Percentiles rank a stretch among this genome's conserved stretches.
phyloP scores from a whole-genome alignment of 176 grass and related monocot genomes.

The Phragmites australis region DNA sequence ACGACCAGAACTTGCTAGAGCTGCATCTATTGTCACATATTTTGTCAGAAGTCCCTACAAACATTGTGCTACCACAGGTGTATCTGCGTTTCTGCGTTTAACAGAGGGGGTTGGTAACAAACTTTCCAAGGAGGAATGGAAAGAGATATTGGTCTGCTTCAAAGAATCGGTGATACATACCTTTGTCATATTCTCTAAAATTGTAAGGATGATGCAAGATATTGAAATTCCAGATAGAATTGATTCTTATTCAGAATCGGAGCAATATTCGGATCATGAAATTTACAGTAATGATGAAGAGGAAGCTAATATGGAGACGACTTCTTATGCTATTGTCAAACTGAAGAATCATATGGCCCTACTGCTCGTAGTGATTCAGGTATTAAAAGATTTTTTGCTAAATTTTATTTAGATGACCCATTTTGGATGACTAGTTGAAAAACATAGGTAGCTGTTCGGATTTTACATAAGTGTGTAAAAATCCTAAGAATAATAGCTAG shows the following conservation, averaged over 20 bases:
- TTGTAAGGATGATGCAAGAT: conserved; percentile 84
- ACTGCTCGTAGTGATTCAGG: conserved; percentile 65
- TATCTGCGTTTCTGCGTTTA: conserved; percentile 68
- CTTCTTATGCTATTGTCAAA: conserved; percentile 78
- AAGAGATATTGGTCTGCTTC: conserved; percentile 62
- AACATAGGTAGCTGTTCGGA: background rate
- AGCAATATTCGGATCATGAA: conserved; percentile 86
- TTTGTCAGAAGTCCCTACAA: conserved; percentile 86
- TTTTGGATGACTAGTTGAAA: conserved; percentile 15
- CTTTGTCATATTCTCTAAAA: conserved; percentile 60
- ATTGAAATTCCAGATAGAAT: conserved; percentile 84
- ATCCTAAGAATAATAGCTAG: background rate
- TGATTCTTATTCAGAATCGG: conserved; percentile 69
- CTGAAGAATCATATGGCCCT: conserved; percentile 74
- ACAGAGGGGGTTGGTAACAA: conserved; percentile 65
- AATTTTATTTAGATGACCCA: background rate
- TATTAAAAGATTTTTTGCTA: conserved; percentile 22
- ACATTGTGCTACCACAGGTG: conserved; percentile 76
- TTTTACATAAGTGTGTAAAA: background rate
- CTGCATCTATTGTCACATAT: conserved; percentile 57
- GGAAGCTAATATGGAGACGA: conserved; percentile 84
- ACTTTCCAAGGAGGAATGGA: conserved; percentile 79
- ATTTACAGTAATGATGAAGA: conserved; percentile 75
- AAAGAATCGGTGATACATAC: conserved; percentile 63
- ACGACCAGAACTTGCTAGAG: conserved; percentile 58